Base-by-base conservation (phyloP, 176 grass and related monocot genomes). In the Raddia guianensis region DNA sequence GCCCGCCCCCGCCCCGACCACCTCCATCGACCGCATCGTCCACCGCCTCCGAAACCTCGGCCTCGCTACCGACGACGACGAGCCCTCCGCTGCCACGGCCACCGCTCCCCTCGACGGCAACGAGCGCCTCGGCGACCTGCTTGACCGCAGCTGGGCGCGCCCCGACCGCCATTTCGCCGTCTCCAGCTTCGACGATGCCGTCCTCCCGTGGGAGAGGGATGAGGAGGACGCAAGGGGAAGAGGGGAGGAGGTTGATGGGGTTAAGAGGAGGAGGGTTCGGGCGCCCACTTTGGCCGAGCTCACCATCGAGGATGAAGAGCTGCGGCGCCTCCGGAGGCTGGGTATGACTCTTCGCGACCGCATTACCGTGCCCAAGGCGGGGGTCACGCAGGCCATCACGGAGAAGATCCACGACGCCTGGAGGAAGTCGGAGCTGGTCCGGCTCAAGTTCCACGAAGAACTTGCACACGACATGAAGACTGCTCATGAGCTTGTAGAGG, bases 401-500 rank as follows among this genome's bases (percentile, higher is more conserved):
- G 95, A 91, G 84, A 98, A 98, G 83, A 93, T 98, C 68, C 95
- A 98, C 57, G 95, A 94, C n/a, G 88, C 80, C 2, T 98, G 95
- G 95, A 89, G 95, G 92, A 98, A 95, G 78, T 89, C 86, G 5
- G 95, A 98, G 67, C 68, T 98, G 33, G 95, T 95, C 47, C 84
- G 92, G 2, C 90, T 98, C 68, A 98, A 98, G 82, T 98, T 98
- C 80, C 92, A 98, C 6, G 95, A 98, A 86, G 82, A 87, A 63
- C 89, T 98, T 21, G 90, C 90, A 18, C 81, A 93, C 69, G 92
- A 98, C 73, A 98, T 98, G 95, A 95, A 86, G 74, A 98, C 88
- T 0, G 95, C 90, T 19, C 95, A 98, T 67, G 90, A 95, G 74
- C 92, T 98, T 16, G 95, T 98, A 14, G 90, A 98, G 95, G 95